Evolutionary conservation across 2,329 filamentous ascomycete species (phyloP), one percentile per base, ranked within the genome.

Genomic region (Calcarisporium arbuscula): DNA sequence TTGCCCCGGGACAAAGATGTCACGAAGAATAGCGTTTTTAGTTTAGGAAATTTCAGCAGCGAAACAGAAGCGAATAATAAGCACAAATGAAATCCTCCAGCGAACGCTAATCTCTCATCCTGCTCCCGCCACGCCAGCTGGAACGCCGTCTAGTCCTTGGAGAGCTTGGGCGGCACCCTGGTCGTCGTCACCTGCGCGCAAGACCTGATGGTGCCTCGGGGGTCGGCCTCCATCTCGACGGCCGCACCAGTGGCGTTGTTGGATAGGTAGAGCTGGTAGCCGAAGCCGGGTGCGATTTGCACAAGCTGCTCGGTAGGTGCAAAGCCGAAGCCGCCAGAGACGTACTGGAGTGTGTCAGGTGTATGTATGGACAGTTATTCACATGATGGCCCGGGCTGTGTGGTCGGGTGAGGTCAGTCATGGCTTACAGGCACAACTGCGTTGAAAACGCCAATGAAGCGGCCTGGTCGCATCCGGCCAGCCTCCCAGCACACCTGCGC

Each of bases 401-500:
- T 22, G 17, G 19, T 28, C 6, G 8, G 19, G 15, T 7, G 17
- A 14, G 22, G 22, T 10, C 10, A 14, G 22, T 17, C 19, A 3
- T 7, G 20, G 23, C 35, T 20, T 33, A 37, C 35, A 14, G 33
- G 37, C 12, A 36, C 33, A 6, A 32, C 37, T 15, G 28, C 29
- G 25, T 39, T 39, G 29, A 39, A 39, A 12, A 39, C 28, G 14
- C 32, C 37, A n/a, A 39, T 23, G 20, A 39, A 39, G 17, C 37
- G 28, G 17, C 35, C 37, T 6, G 37, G 37, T 3, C 37, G 32
- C 20, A 30, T 35, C 22, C 37, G 32, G 12, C 28, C 37, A 21
- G 37, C 37, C 17, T 39, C 37, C 37, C 37, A 39, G 33, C 37
- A 39, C 8, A 39, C 37, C 21, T 39, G 33, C 8, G 37, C 37